Evolutionary conservation across 2,329 filamentous ascomycete species (phyloP).

Genomic region (Corniculantispora saksenae): DNA sequence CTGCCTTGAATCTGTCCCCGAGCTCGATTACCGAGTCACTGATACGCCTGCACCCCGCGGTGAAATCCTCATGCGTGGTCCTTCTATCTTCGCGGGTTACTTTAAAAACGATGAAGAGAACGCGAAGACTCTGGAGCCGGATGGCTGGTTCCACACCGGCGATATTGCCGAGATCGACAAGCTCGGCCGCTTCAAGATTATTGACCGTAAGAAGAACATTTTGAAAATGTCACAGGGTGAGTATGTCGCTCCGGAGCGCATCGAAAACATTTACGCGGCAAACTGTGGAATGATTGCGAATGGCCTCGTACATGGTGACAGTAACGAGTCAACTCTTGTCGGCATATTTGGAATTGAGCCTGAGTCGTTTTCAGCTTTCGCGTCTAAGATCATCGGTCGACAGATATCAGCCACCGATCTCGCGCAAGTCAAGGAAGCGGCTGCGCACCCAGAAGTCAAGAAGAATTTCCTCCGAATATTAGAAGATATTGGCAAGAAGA

Average conservation of each 20-base stretch:
- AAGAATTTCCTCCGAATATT: conserved; percentile 77
- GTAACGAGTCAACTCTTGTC: conserved; percentile 77
- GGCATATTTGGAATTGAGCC: conserved; percentile 88
- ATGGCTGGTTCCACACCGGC: conserved; percentile 97
- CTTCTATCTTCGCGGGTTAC: conserved; percentile 82
- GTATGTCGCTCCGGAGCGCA: conserved; percentile 95
- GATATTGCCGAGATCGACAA: conserved; percentile 87
- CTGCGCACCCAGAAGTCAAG: conserved; percentile 68
- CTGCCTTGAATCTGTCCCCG: conserved; percentile 83
- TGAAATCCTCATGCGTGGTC: conserved; percentile 81
- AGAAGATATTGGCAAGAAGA: conserved; percentile 73
- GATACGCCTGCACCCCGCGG: conserved; percentile 90
- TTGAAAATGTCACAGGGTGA: conserved; percentile 97
- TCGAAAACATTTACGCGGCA: conserved; percentile 91
- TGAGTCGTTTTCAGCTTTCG: conserved; percentile 77
- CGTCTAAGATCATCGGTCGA: conserved; percentile 72
- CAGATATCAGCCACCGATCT: conserved; percentile 65
- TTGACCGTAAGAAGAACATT: conserved; percentile 99
- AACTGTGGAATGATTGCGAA: conserved; percentile 76
- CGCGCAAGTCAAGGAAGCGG: conserved; percentile 66
- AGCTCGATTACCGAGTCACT: conserved; percentile 87
- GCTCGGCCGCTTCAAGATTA: conserved; percentile 84
- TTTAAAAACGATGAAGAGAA: conserved; percentile 91
- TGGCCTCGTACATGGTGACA: conserved; percentile 90
- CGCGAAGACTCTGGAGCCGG: conserved; percentile 73